Percentiles rank a stretch among this genome's conserved stretches.
phyloP scores from a whole-genome alignment of 2,329 filamentous ascomycete genomes.

The Lasiodiplodia sp. region DNA sequence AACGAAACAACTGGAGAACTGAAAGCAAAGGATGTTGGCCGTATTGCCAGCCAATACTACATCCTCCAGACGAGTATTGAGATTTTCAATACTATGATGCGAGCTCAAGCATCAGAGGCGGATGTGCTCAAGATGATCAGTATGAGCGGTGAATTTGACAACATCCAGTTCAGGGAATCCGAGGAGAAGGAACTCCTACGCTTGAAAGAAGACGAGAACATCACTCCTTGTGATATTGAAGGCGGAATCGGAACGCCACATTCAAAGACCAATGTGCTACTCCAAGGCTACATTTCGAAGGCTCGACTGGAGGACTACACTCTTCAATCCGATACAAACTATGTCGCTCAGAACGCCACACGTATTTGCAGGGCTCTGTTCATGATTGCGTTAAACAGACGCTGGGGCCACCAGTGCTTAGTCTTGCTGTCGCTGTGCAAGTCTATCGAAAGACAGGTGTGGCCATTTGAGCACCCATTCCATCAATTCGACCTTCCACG shows the following conservation, averaged over 20 bases:
- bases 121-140: conserved; percentile 96
- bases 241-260: conserved; percentile 73
- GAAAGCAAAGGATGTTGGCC: conserved; percentile 90
- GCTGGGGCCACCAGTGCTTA: conserved; percentile 95
- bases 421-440: conserved; percentile 92
- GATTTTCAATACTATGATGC: conserved; percentile 97
- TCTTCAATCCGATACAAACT: conserved; percentile 87
- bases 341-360: conserved; percentile 93
- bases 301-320: conserved; percentile 92
- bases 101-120: conserved; percentile 81
- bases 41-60: conserved; percentile 97
- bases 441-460: conserved; percentile 94
- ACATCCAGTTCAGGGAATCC: conserved; percentile 89
- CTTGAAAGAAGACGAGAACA: conserved; percentile 68
- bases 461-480: conserved; percentile 93
- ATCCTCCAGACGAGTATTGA: conserved; percentile 92
- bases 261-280: conserved; percentile 92
- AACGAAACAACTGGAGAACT: conserved; percentile 94
- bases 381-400: conserved; percentile 94
- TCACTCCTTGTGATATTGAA: conserved; percentile 79
- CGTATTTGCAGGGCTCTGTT: conserved; percentile 94
- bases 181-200: conserved; percentile 86
- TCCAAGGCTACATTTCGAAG: conserved; percentile 93
- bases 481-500: conserved; percentile 92
- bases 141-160: conserved; percentile 97